Conservation (phyloP, 1,284 basidiomycete species). For the Heterobasidion irregulare region DNA sequence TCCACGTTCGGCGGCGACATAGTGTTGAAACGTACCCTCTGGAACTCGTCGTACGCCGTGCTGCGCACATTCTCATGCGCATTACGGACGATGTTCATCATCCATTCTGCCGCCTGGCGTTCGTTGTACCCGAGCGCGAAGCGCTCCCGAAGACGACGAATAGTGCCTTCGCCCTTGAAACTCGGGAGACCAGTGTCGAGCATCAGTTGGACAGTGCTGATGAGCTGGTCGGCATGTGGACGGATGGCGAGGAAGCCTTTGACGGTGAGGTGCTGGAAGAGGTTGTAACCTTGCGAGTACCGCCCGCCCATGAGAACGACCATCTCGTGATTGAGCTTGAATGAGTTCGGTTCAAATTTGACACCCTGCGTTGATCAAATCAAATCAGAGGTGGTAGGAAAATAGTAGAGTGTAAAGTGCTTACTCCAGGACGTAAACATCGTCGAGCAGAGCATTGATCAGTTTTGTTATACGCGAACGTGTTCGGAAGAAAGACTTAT, state of each 20-base stretch:
- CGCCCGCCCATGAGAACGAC: conserved; percentile 95
- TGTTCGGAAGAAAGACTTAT: conserved; percentile 43
- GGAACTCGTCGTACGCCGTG: conserved; percentile 90
- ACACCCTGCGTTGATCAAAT: conserved; percentile 44
- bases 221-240: conserved; percentile 84
- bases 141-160: conserved; percentile 79
- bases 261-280: conserved; percentile 91
- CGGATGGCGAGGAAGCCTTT: conserved; percentile 96
- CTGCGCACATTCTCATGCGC: conserved; percentile 93
- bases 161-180: conserved; percentile 94
- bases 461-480: too few relatives aligned
- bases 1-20: neutral
- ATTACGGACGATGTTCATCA: conserved; percentile 84
- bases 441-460: conserved; percentile 15
- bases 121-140: conserved; percentile 84
- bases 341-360: conserved; percentile 95
- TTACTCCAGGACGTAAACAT: conserved; percentile 30
- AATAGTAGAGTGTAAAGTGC: conserved; percentile 3
- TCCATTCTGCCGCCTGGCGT: conserved; percentile 87
- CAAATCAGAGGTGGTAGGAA: neutral
- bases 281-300: conserved; percentile 86
- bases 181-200: conserved; percentile 90
- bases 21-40: conserved; percentile 45
- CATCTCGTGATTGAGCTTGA: conserved; percentile 99
- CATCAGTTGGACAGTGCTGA: conserved; percentile 89